Conservation (phyloP, 176 grass and related monocot species). For the Secale cereale region DNA sequence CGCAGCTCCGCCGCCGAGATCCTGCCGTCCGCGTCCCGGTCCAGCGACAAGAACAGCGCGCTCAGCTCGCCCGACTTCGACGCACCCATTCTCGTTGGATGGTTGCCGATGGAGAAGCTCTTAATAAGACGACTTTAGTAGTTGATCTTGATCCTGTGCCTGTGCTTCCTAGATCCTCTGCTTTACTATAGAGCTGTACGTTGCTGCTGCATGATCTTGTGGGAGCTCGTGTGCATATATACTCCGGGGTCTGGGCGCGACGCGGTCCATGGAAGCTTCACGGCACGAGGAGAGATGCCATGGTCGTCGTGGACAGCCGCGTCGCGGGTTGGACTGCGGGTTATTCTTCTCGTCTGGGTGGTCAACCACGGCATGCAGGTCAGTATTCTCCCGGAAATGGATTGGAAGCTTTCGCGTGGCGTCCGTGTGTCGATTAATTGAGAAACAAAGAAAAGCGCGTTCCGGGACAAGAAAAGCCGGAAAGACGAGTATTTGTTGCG, state of each 20-base stretch:
- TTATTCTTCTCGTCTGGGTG: no score
- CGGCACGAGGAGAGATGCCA: not conserved
- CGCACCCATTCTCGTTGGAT: not conserved
- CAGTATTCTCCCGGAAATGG: no score
- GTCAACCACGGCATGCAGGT: no score
- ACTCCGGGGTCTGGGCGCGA: no score
- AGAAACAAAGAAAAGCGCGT: not conserved
- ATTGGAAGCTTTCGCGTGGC: no score
- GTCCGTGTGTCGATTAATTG: no score
- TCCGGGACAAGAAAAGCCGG: not conserved
- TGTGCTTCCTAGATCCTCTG: not conserved
- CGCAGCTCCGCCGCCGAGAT: constrained; percentile 17
- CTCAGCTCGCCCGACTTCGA: not conserved
- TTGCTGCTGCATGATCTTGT: not conserved
- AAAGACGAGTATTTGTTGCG: not conserved
- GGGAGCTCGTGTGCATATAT: not conserved
- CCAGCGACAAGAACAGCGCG: not conserved
- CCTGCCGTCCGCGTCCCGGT: constrained; percentile 4
- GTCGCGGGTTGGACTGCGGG: no score
- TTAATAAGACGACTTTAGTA: no score
- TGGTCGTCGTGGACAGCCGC: not conserved
- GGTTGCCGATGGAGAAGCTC: no score
- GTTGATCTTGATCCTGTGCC: not conserved
- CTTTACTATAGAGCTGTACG: not conserved
- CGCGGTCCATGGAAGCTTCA: constrained; percentile 37